Percentiles rank a stretch among this genome's conserved stretches.
phyloP scores from a whole-genome alignment of 2,329 filamentous ascomycete genomes.

The Aureobasidium sp. region DNA sequence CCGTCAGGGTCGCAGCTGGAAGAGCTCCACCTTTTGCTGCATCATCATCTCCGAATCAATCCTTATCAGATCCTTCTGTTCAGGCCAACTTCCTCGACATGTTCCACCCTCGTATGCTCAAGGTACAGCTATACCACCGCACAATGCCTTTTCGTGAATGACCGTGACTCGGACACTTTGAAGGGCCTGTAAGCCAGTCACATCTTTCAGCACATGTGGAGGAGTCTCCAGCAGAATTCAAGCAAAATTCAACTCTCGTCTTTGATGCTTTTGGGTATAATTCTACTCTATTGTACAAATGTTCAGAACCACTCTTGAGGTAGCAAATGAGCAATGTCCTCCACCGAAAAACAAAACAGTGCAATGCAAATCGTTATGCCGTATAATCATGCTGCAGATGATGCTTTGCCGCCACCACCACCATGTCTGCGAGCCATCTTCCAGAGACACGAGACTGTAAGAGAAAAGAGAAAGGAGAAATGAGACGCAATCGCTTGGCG shows the following conservation, averaged over 20 bases:
- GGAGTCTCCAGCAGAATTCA: neutral
- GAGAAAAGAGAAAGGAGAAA: neutral
- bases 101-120: too few species aligned
- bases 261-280: neutral
- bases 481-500: neutral
- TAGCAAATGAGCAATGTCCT: neutral
- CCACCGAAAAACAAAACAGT: neutral
- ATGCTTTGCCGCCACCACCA: neutral
- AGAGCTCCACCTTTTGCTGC: neutral
- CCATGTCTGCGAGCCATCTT: neutral
- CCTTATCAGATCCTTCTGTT: neutral
- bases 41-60: neutral
- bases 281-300: neutral
- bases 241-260: neutral
- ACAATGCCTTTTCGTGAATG: too few species aligned
- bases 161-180: too few species aligned
- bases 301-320: neutral
- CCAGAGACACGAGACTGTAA: neutral
- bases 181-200: neutral
- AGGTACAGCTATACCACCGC: too few species aligned
- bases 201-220: neutral
- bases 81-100: too few species aligned
- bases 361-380: neutral
- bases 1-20: neutral
- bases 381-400: slow-evolving; percentile 1